Percentiles rank a stretch among this genome's conserved stretches.
Conservation (phyloP, 164 flowering plant species). For the Stephania japonica region DNA sequence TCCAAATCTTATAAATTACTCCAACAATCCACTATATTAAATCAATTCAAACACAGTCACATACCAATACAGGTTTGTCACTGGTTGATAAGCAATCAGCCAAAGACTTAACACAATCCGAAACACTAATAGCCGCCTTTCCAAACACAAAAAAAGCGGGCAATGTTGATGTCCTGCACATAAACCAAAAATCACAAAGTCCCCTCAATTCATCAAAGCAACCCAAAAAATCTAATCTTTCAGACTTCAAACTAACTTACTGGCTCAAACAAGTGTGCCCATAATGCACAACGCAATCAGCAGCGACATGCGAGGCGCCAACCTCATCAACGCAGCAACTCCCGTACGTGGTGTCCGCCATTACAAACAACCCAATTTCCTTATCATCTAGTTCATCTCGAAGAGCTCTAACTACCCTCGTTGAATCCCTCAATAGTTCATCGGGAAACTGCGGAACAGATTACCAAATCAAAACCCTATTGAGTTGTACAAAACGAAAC, state of each 20-base stretch:
- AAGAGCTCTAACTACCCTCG: slow-evolving; percentile 48
- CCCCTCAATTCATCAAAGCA: neutral
- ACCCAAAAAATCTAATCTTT: neutral
- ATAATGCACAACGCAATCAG: slow-evolving; percentile 83
- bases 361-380: slow-evolving; percentile 54
- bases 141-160: slow-evolving; percentile 86
- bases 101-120: slow-evolving; percentile 45
- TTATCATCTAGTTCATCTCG: slow-evolving; percentile 30
- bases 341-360: slow-evolving; percentile 94
- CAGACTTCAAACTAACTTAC: slow-evolving; percentile 28
- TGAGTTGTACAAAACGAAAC: neutral
- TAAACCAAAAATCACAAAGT: neutral
- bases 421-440: slow-evolving; percentile 71
- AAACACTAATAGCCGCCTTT: slow-evolving; percentile 44
- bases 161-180: slow-evolving; percentile 73
- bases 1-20: no score
- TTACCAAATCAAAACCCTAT: neutral
- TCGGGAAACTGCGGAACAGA: slow-evolving; percentile 67
- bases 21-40: neutral
- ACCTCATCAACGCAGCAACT: slow-evolving; percentile 97
- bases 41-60: neutral
- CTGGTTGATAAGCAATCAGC: slow-evolving; percentile 25
- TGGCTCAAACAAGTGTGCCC: slow-evolving; percentile 92
- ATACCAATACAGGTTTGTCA: slow-evolving; percentile 64
- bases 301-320: slow-evolving; percentile 73